These are phyloP conservation scores for Saussurea involucrata DNA, from an alignment of 129 eudicot species.

Conservation along the genomic window DNA sequence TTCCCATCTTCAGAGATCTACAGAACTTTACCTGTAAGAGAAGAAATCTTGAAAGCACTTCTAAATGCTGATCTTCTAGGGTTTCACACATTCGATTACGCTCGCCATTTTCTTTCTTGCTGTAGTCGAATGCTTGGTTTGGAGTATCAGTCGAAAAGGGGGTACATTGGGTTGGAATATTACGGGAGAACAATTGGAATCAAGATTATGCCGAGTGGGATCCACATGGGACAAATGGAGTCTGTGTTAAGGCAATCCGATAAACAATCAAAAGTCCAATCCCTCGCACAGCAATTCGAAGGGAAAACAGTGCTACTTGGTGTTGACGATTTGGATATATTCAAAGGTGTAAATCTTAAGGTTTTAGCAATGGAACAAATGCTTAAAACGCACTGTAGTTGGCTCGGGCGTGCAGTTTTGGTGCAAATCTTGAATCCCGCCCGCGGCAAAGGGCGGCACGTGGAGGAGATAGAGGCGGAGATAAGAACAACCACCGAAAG, in stretches of 20 bases:
- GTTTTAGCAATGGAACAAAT: constrained; percentile 58
- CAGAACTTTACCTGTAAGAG: constrained; percentile 53
- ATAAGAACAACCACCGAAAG: constrained; percentile 18
- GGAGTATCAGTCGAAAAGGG: constrained; percentile 57
- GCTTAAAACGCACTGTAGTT: constrained; percentile 39
- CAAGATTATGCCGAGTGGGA: constrained; percentile 44
- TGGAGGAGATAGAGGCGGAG: constrained; percentile 54
- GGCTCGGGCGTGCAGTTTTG: constrained; percentile 43
- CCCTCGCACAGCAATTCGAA: constrained; percentile 35
- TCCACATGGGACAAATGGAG: constrained; percentile 53
- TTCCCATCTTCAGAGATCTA: constrained; percentile 66
- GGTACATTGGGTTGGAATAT: constrained; percentile 52
- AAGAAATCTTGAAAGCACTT: constrained; percentile 55
- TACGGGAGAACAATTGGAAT: constrained; percentile 50
- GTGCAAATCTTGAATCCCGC: constrained; percentile 45
- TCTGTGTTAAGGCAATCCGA: constrained; percentile 32
- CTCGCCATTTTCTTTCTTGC: constrained; percentile 54
- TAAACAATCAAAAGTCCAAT: constrained; percentile 31
- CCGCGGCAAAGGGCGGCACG: constrained; percentile 57
- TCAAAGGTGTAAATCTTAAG: constrained; percentile 51
- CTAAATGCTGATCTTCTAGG: constrained; percentile 57
- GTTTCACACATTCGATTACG: constrained; percentile 48
- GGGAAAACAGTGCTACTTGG: constrained; percentile 46
- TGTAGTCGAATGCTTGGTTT: constrained; percentile 60
- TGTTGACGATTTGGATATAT: constrained; percentile 53